These are phyloP conservation scores for Pascua guehoae DNA, from an alignment of 1,284 basidiomycete genomes.

Conservation along the genomic window DNA sequence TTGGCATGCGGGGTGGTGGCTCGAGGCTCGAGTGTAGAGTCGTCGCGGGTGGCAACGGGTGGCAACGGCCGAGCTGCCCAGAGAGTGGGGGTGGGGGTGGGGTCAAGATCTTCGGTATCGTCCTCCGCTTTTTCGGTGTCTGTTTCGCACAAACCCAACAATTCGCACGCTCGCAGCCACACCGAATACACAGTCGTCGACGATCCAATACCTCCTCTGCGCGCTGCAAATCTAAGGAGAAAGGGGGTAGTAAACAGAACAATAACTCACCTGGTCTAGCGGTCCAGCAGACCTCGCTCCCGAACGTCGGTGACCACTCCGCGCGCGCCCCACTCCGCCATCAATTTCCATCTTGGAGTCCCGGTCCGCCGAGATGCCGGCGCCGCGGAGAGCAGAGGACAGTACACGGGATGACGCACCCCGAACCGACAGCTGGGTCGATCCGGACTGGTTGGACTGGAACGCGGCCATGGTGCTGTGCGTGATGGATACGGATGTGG, in stretches of 20 bases:
- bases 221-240: background rate
- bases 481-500: background rate
- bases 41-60: too few species aligned
- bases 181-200: background rate
- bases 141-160: too few species aligned
- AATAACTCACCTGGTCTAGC: slow-evolving; percentile 36
- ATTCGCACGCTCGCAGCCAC: background rate
- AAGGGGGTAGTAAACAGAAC: background rate
- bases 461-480: background rate
- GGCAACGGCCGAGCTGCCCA: too few species aligned
- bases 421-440: background rate
- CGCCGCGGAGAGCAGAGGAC: slow-evolving; percentile 29
- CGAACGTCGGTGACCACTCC: slow-evolving; percentile 15
- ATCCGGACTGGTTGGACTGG: background rate
- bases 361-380: slow-evolving; percentile 27
- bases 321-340: slow-evolving; percentile 20
- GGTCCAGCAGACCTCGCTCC: slow-evolving; percentile 27
- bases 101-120: too few species aligned
- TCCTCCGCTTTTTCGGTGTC: too few species aligned
- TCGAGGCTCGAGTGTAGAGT: too few species aligned
- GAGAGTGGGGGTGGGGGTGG: too few species aligned
- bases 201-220: background rate
- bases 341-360: slow-evolving; percentile 37
- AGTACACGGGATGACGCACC: slow-evolving; percentile 8
- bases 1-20: too few species aligned